Percentiles rank a stretch among this genome's conserved stretches.
Conservation (phyloP, 768 basidiomycete genomes). For the Botryobasidium botryosum region DNA sequence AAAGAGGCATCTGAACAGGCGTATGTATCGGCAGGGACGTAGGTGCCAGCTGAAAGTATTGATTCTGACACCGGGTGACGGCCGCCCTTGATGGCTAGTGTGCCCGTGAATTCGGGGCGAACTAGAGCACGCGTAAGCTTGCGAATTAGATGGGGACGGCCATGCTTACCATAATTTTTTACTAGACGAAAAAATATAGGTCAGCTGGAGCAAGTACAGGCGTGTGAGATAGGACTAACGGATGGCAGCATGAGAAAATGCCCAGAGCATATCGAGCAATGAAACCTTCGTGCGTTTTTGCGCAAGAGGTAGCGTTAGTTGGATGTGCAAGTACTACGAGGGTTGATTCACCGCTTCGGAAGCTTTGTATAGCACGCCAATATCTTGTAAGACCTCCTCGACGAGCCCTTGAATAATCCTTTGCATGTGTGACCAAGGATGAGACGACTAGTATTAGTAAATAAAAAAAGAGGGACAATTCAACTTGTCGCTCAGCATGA, state of each 20-base stretch:
- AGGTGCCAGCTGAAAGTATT: slow-evolving; percentile 42
- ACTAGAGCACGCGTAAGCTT: slow-evolving; percentile 28
- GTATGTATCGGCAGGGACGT: slow-evolving; percentile 84
- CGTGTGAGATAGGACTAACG: slow-evolving; percentile 29
- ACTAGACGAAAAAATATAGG: slow-evolving; percentile 16
- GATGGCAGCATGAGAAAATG: slow-evolving; percentile 70
- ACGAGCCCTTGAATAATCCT: slow-evolving; percentile 71
- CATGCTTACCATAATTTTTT: slow-evolving; percentile 30
- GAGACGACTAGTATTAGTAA: background rate
- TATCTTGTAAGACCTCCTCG: slow-evolving; percentile 44
- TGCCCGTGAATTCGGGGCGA: slow-evolving; percentile 83
- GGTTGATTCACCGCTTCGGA: slow-evolving; percentile 63
- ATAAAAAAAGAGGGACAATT: slow-evolving; percentile 18
- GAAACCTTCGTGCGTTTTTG: slow-evolving; percentile 43
- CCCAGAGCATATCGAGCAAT: slow-evolving; percentile 75
- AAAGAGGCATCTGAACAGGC: slow-evolving; percentile 72
- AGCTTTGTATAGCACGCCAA: slow-evolving; percentile 74
- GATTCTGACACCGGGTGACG: slow-evolving; percentile 78
- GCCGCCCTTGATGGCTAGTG: slow-evolving; percentile 75
- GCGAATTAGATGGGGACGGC: background rate
- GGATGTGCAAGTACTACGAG: background rate
- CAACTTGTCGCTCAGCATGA: slow-evolving; percentile 77
- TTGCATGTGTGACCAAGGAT: slow-evolving; percentile 18
- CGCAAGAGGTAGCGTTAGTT: background rate
- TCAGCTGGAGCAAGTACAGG: slow-evolving; percentile 10